phyloP scores from a whole-genome alignment of 345 rosid species.

The Lepidium aucheri region DNA sequence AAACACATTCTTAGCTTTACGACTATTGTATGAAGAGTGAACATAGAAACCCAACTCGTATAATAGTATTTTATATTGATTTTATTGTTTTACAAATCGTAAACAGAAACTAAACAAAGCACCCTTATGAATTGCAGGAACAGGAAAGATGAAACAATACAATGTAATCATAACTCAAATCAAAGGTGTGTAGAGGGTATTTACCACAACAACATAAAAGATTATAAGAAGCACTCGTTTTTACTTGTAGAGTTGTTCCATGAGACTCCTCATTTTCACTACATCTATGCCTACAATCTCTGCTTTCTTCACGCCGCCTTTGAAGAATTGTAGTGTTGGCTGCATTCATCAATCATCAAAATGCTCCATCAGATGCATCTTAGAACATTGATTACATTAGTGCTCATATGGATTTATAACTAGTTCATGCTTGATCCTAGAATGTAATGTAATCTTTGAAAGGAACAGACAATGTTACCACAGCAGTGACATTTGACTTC shows the following conservation, averaged over 20 bases:
- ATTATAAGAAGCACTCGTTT: neutral
- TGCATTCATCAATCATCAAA: constrained; percentile 26
- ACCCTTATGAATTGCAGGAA: neutral
- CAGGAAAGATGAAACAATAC: neutral
- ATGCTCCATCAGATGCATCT: neutral
- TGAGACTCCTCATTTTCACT: constrained; percentile 37
- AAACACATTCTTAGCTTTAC: neutral
- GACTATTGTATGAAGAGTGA: neutral
- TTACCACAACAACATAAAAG: neutral
- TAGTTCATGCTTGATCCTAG: neutral
- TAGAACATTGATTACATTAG: neutral
- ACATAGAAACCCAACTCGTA: neutral
- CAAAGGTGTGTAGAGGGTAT: neutral
- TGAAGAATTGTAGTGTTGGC: constrained; percentile 75
- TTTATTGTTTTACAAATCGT: neutral
- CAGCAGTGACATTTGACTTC: constrained; percentile 40
- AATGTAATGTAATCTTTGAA: neutral
- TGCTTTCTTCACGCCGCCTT: constrained; percentile 51
- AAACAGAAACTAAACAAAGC: neutral
- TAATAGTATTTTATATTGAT: neutral
- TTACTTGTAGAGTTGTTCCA: constrained; percentile 65
- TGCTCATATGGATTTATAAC: neutral
- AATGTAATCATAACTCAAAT: constrained; percentile 1
- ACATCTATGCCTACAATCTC: constrained; percentile 66
- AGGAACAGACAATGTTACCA: constrained; percentile 38